Evolutionary conservation across 148 eudicot species (phyloP).

Genomic region (Nepenthes gracilis): DNA sequence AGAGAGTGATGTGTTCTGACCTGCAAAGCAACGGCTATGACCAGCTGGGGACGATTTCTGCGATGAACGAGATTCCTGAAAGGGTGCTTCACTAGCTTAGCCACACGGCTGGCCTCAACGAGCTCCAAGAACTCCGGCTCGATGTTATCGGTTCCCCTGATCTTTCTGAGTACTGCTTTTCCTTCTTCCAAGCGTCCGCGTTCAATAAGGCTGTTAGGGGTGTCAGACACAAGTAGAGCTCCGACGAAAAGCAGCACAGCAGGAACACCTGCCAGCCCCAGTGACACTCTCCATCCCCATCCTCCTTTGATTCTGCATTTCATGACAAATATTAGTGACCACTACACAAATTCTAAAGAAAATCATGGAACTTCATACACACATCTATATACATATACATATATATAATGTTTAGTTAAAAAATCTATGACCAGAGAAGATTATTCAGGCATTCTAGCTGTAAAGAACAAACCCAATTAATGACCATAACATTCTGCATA

Average conservation of each 20-base stretch:
- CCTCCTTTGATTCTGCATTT: slow-evolving; percentile 60
- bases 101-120: slow-evolving; percentile 69
- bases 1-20: slow-evolving; percentile 5
- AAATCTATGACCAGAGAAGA: background rate
- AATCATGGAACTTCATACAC: too few species aligned
- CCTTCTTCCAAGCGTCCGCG: slow-evolving; percentile 79
- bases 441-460: too few species aligned
- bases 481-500: too few species aligned
- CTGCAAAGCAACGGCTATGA: slow-evolving; percentile 41
- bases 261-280: slow-evolving; percentile 81
- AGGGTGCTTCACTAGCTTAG: slow-evolving; percentile 63
- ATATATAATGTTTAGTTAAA: background rate
- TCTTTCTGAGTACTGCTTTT: slow-evolving; percentile 51
- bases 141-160: slow-evolving; percentile 78
- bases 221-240: slow-evolving; percentile 58
- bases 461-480: too few species aligned
- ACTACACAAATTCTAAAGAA: too few species aligned
- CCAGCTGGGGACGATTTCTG: slow-evolving; percentile 63
- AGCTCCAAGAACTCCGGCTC: slow-evolving; percentile 81
- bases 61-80: slow-evolving; percentile 66
- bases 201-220: slow-evolving; percentile 87
- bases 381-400: too few species aligned
- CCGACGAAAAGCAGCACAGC: slow-evolving; percentile 64
- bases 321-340: too few species aligned
- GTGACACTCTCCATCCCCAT: slow-evolving; percentile 90